Base-by-base conservation (phyloP, 192 early-diverging fungal species). In the Coemansia sp. region DNA sequence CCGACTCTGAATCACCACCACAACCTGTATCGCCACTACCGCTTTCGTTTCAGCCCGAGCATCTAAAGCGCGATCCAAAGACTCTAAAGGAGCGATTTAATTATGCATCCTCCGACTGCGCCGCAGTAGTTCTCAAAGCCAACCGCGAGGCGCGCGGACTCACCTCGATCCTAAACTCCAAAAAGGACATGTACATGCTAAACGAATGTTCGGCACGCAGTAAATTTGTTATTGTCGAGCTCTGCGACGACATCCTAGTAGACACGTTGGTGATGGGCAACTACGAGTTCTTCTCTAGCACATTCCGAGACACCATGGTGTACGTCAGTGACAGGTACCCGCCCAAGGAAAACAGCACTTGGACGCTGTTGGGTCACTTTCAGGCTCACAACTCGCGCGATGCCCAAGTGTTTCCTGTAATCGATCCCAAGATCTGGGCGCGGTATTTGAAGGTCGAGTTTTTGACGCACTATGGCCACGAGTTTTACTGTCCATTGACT, bases 221-320 rank as follows among this genome's bases (percentile, higher is more conserved):
- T 19, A 94, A 94, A 64, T 95, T 90, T 76, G 90, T 98, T 1
- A 89, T 94, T n/a, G 86, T 98, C 14, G 94, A 97, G 78, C 86
- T 99, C 5, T 99, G 98, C 78, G 90, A 98, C 69, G 92, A 92
- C 21, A 96, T 98, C 63, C 75, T 97, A 5, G 90, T 99, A 23
- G 93, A 97, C 75, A 88, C 93, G 2, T 72, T 99, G 60, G 87
- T 91, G 15, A 71, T 99, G 46, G 98, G 93, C 55, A 98, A 98
- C 78, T 96, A 91, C 70, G 98, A 99, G 78, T 96, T 97, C 73
- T 99, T 99, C 70, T 94, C 93, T 0, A 93, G 91, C 51, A 97
- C 92, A 1, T 97, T 96, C 72, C 93, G 93, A 68, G 91, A 97
- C 42, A 89, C 95, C 74, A 82, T 88, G 46, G 87, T 98, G 0